Evolutionary conservation across 1,284 basidiomycete species (phyloP).

Genomic region (Pterula multifida): DNA sequence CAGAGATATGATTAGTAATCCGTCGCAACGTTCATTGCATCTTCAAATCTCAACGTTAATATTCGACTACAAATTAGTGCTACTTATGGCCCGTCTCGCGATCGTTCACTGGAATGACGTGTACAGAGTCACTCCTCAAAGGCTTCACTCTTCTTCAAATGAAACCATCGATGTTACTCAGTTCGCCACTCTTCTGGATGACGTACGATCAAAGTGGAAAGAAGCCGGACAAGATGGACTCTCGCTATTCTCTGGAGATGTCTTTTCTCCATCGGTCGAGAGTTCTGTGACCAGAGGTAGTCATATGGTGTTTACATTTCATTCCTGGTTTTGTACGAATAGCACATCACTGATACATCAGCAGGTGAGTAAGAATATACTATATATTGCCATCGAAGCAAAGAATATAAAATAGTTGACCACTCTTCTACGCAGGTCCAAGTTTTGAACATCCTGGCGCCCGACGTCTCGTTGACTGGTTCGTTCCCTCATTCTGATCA

Average conservation of each 20-base stretch:
- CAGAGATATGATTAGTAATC: no score
- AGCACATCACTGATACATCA: conserved; percentile 2
- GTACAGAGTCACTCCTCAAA: conserved; percentile 66
- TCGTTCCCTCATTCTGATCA: conserved; percentile 7
- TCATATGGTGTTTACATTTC: conserved; percentile 60
- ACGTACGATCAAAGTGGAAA: conserved; percentile 42
- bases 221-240: conserved; percentile 58
- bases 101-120: conserved; percentile 65
- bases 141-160: conserved; percentile 33
- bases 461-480: conserved; percentile 61
- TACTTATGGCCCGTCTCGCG: conserved; percentile 16
- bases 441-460: conserved; percentile 63
- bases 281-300: conserved; percentile 82
- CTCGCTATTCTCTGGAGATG: conserved; percentile 80
- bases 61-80: background rate
- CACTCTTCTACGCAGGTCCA: conserved; percentile 51
- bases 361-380: background rate
- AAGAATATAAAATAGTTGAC: no score
- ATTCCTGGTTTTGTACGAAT: conserved; percentile 9
- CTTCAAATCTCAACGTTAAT: background rate
- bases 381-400: background rate
- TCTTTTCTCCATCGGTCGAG: conserved; percentile 80
- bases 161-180: conserved; percentile 70
- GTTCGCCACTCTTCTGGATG: conserved; percentile 51
- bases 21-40: no score